Conservation (phyloP, 345 rosid species). For the Eucalyptus urophylla region DNA sequence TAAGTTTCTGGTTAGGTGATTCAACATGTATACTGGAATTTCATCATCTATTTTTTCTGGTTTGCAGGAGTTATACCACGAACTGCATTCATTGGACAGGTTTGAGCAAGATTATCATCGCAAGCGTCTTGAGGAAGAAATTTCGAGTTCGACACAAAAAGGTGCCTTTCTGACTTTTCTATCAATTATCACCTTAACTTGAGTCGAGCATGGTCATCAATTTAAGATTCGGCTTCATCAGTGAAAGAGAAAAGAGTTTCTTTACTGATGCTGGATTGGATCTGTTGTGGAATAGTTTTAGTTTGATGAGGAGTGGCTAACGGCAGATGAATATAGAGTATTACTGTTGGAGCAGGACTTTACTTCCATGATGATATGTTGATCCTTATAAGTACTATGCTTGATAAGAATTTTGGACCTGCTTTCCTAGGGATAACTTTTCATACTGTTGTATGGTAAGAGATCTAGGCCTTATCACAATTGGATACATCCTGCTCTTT, state of each 20-base stretch:
- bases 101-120: conserved; percentile 68
- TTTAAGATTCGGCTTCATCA: not conserved
- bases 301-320: not conserved
- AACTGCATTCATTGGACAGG: conserved; percentile 70
- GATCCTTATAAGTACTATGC: not conserved
- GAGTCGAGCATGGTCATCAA: not conserved
- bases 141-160: conserved; percentile 29
- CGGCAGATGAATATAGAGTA: not conserved
- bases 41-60: not conserved
- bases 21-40: not conserved
- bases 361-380: not conserved
- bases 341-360: not conserved
- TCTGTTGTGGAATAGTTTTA: not conserved
- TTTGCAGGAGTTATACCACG: conserved; percentile 66
- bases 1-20: not conserved
- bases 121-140: conserved; percentile 65
- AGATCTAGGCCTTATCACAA: not conserved
- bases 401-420: not conserved
- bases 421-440: not conserved
- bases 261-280: not conserved
- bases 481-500: not conserved
- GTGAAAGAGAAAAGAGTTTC: not conserved
- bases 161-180: conserved; percentile 10
- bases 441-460: not conserved
- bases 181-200: not conserved